Percentiles rank a stretch among this genome's conserved stretches.
phyloP scores from a whole-genome alignment of 1,284 basidiomycete species.

The Tausonia pullulans region DNA sequence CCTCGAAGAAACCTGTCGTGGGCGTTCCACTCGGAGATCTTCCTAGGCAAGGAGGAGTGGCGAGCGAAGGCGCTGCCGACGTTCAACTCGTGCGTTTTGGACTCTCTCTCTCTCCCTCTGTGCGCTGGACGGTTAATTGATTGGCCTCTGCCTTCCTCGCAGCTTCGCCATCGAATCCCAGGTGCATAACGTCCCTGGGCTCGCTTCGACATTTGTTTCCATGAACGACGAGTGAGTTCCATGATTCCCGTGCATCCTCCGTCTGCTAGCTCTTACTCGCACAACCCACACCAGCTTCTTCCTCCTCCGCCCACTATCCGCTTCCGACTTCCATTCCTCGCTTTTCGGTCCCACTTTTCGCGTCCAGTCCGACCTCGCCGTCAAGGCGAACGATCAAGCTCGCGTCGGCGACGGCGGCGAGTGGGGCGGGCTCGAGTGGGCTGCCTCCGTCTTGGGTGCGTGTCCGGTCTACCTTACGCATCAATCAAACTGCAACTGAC shows the following conservation, averaged over 20 bases:
- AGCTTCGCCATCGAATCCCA: slow-evolving; percentile 17
- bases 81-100: slow-evolving; percentile 8
- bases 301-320: slow-evolving; percentile 11
- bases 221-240: slow-evolving; percentile 14
- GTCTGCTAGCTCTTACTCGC: not conserved
- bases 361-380: slow-evolving; percentile 15
- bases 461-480: not conserved
- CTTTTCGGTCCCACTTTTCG: slow-evolving; percentile 15
- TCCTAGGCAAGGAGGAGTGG: not conserved
- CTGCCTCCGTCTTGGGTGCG: slow-evolving; percentile 7
- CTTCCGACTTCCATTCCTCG: slow-evolving; percentile 11
- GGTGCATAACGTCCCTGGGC: slow-evolving; percentile 1
- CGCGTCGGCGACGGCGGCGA: slow-evolving; percentile 12
- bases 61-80: slow-evolving; percentile 2
- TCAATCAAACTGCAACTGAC: not conserved
- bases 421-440: slow-evolving; percentile 17
- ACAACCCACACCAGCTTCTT: slow-evolving; percentile 9
- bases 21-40: slow-evolving; percentile 15
- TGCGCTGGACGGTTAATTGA: not conserved
- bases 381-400: slow-evolving; percentile 1
- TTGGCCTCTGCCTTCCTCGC: not conserved
- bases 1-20: not conserved
- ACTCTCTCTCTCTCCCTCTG: not conserved
- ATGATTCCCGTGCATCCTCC: not conserved
- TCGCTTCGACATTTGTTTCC: slow-evolving; percentile 13